These are phyloP conservation scores for Paecilomyces sp. DNA, from an alignment of 2,329 filamentous ascomycete species.

Conservation along the genomic window DNA sequence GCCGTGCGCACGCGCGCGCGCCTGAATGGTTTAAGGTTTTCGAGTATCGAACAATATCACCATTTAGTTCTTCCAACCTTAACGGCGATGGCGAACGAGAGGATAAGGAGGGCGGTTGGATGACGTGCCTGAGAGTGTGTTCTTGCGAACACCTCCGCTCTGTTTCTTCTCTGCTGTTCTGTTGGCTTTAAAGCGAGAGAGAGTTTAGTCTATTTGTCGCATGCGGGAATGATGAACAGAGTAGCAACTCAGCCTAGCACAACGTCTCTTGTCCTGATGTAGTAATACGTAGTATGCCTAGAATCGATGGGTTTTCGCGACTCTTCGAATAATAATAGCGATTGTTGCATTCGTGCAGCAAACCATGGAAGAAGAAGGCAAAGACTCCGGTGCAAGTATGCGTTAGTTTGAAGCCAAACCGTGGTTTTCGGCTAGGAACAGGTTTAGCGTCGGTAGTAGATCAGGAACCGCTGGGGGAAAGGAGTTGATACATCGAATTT, in stretches of 20 bases:
- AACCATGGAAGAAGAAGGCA: background rate
- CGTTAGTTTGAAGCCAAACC: background rate
- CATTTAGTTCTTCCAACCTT: background rate
- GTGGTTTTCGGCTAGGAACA: slow-evolving; percentile 4
- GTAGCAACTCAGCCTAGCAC: too few relatives aligned
- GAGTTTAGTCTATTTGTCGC: too few relatives aligned
- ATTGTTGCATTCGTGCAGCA: background rate
- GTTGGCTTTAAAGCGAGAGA: too few relatives aligned
- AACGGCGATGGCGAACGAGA: background rate
- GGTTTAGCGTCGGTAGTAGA: slow-evolving; percentile 3
- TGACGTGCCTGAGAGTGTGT: too few relatives aligned
- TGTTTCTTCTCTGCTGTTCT: too few relatives aligned
- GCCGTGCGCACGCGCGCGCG: background rate
- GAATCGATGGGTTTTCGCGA: background rate
- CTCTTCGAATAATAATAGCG: too few relatives aligned
- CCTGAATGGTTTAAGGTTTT: background rate
- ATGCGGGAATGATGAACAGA: too few relatives aligned
- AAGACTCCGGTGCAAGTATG: background rate
- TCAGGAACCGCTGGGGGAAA: background rate
- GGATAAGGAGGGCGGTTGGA: background rate
- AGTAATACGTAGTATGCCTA: too few relatives aligned
- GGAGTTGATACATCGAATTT: background rate
- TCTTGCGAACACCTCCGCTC: too few relatives aligned
- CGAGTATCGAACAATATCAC: background rate
- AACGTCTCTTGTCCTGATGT: too few relatives aligned